These are phyloP conservation scores for Deinandra increscens DNA, from an alignment of 129 eudicot genomes.

Conservation along the genomic window DNA sequence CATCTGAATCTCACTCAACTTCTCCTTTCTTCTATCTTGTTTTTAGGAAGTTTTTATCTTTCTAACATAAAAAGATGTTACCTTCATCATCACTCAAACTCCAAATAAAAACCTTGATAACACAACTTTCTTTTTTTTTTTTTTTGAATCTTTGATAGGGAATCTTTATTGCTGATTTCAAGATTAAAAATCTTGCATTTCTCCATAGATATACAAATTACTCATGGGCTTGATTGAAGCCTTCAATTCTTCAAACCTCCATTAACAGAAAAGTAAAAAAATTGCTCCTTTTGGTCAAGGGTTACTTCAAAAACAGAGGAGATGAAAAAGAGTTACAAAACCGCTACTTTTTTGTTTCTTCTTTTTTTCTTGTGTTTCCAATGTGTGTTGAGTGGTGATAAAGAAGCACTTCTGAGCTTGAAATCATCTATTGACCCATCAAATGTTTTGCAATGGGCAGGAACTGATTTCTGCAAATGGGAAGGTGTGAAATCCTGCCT, in stretches of 20 bases:
- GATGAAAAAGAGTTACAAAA: neutral
- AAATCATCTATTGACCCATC: slow-evolving; percentile 54
- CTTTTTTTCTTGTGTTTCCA: slow-evolving; percentile 6
- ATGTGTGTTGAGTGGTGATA: slow-evolving; percentile 34
- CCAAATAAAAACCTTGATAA: neutral
- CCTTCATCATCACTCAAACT: slow-evolving; percentile 12
- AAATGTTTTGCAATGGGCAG: slow-evolving; percentile 53
- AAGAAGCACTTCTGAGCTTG: slow-evolving; percentile 49
- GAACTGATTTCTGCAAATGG: slow-evolving; percentile 56
- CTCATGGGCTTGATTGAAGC: neutral
- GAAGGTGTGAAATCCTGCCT: slow-evolving; percentile 63
- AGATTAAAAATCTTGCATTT: slow-evolving; percentile 8
- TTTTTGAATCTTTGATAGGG: neutral
- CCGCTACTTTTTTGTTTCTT: neutral
- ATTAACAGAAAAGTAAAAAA: slow-evolving; percentile 7
- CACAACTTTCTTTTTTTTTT: no score
- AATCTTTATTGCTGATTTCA: slow-evolving; percentile 17
- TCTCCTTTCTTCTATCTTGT: neutral
- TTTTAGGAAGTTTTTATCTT: no score
- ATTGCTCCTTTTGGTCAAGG: neutral
- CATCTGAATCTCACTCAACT: neutral
- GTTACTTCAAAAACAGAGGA: no score
- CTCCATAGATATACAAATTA: neutral
- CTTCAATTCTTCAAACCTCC: neutral
- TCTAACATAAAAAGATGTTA: neutral